Evolutionary conservation across 1,284 basidiomycete species (phyloP).

Genomic region (Tilletiopsis washingtonensis): DNA sequence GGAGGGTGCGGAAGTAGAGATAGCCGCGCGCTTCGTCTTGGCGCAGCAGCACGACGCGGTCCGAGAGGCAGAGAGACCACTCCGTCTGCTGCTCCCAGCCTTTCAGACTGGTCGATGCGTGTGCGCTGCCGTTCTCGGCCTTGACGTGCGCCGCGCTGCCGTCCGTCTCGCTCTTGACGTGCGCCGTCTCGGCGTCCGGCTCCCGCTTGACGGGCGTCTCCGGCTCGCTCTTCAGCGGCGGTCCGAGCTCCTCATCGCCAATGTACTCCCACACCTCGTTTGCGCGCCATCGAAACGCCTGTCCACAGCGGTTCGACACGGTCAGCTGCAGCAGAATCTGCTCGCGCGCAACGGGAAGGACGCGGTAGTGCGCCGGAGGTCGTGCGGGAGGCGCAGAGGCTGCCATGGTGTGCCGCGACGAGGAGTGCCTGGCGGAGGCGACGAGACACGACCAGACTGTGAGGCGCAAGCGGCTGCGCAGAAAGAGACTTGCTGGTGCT

Average conservation of each 20-base stretch:
- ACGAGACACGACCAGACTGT: too few relatives aligned
- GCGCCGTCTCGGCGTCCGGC: slow-evolving; percentile 5
- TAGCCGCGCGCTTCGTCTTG: slow-evolving; percentile 34
- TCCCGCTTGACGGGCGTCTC: slow-evolving; percentile 4
- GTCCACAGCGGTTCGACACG: slow-evolving; percentile 43
- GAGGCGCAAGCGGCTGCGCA: too few relatives aligned
- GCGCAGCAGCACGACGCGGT: slow-evolving; percentile 40
- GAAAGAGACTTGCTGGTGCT: too few relatives aligned
- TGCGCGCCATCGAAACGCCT: slow-evolving; percentile 42
- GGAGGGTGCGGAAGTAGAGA: slow-evolving; percentile 32
- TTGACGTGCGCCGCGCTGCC: neutral
- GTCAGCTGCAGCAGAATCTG: slow-evolving; percentile 37
- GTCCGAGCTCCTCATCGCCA: neutral
- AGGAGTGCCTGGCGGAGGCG: too few relatives aligned
- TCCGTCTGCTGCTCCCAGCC: slow-evolving; percentile 22
- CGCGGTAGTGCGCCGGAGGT: slow-evolving; percentile 21
- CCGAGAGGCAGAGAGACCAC: slow-evolving; percentile 41
- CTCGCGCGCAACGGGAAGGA: slow-evolving; percentile 10
- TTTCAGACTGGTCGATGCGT: neutral
- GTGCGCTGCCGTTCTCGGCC: neutral
- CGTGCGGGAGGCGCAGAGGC: slow-evolving; percentile 6
- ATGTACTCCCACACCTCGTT: slow-evolving; percentile 23
- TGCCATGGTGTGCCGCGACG: too few relatives aligned
- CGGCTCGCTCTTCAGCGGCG: too few relatives aligned
- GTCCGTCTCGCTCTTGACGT: neutral